These are phyloP conservation scores for Trichophyton verrucosum DNA, from an alignment of 2,329 filamentous ascomycete genomes.

Conservation along the genomic window DNA sequence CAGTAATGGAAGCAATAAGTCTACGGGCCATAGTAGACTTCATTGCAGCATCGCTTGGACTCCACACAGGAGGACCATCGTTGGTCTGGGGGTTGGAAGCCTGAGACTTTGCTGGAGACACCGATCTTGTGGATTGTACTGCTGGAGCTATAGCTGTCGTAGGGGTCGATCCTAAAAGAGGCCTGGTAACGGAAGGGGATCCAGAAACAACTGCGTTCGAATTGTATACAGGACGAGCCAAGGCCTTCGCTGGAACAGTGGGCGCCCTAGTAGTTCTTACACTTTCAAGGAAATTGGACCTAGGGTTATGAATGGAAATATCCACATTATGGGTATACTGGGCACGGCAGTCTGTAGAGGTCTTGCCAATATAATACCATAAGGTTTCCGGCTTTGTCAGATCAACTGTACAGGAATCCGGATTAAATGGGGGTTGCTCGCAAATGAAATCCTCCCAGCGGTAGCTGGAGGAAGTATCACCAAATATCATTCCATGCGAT, in stretches of 20 bases:
- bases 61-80: not conserved
- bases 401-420: conserved; percentile 56
- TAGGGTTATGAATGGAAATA: conserved; percentile 36
- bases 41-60: conserved; percentile 7
- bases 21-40: conserved; percentile 23
- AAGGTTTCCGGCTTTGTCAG: conserved; percentile 60
- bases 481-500: conserved; percentile 53
- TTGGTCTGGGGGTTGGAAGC: not conserved
- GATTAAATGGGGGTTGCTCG: conserved; percentile 45
- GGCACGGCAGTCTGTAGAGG: conserved; percentile 78
- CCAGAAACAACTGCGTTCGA: conserved; percentile 17
- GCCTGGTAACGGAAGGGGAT: conserved; percentile 7
- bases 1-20: conserved; percentile 32
- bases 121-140: conserved; percentile 13
- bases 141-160: conserved; percentile 6
- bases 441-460: conserved; percentile 71
- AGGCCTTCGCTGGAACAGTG: conserved; percentile 17
- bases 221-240: conserved; percentile 18
- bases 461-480: conserved; percentile 43
- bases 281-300: conserved; percentile 39
- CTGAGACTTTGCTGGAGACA: not conserved
- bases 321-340: conserved; percentile 75
- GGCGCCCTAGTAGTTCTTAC: conserved; percentile 30
- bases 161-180: not conserved
- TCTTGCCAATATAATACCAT: conserved; percentile 78